These are phyloP conservation scores for Aspergillus nanangensis DNA, from an alignment of 495 filamentous ascomycete genomes.

Conservation along the genomic window DNA sequence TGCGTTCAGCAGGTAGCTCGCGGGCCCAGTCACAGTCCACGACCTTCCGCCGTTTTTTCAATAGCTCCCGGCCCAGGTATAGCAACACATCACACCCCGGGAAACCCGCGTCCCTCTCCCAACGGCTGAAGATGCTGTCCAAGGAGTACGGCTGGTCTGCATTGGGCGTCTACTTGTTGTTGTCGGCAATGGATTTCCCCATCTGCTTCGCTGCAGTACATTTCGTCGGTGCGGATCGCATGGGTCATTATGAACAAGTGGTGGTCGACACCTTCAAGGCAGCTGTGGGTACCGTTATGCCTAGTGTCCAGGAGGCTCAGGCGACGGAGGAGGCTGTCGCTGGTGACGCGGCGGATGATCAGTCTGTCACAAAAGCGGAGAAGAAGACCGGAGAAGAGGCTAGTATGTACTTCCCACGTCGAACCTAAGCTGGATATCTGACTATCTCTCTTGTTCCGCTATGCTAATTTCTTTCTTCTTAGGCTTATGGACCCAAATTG, in stretches of 20 bases:
- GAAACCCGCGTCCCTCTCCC: constrained; percentile 54
- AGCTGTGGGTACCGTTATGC: constrained; percentile 23
- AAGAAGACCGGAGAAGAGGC: constrained; percentile 28
- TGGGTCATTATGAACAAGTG: constrained; percentile 60
- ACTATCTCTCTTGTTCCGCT: too few species aligned
- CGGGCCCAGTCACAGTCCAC: constrained; percentile 6
- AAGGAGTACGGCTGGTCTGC: constrained; percentile 94
- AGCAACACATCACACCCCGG: constrained; percentile 9
- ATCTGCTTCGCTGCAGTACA: constrained; percentile 90
- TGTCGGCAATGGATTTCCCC: constrained; percentile 88
- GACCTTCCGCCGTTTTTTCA: constrained; percentile 21
- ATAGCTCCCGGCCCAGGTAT: constrained; percentile 17
- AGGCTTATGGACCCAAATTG: constrained; percentile 85
- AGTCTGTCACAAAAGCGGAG: constrained; percentile 23
- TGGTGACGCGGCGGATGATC: constrained; percentile 26
- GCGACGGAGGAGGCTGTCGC: constrained; percentile 14
- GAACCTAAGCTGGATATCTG: neutral
- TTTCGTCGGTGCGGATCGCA: constrained; percentile 74
- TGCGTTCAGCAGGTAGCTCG: neutral
- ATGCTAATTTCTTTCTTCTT: constrained; percentile 2
- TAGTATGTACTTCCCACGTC: constrained; percentile 38
- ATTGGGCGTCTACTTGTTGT: constrained; percentile 78
- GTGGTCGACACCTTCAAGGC: constrained; percentile 34
- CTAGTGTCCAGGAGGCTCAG: constrained; percentile 10
- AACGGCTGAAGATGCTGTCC: constrained; percentile 73